Evolutionary conservation across 2,329 filamentous ascomycete genomes (phyloP).

Genomic region (Penicillium sp.): DNA sequence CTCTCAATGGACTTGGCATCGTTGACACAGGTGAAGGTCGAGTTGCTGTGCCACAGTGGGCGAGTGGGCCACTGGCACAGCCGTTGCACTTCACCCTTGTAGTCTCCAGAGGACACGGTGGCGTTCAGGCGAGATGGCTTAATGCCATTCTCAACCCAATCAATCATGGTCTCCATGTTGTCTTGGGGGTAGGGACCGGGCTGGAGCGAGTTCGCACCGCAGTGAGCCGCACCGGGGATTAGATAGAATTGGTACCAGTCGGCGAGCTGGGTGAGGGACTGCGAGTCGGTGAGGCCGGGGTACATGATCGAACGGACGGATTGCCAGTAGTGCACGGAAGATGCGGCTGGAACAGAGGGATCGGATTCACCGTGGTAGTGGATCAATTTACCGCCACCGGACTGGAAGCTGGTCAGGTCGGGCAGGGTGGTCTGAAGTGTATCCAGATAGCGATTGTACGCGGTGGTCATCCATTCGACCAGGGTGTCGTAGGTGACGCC

Average conservation of each 20-base stretch:
- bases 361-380: slow-evolving; percentile 57
- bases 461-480: slow-evolving; percentile 49
- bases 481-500: slow-evolving; percentile 53
- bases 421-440: slow-evolving; percentile 50
- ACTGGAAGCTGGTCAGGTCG: slow-evolving; percentile 48
- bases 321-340: slow-evolving; percentile 52
- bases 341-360: slow-evolving; percentile 47
- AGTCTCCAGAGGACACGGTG: slow-evolving; percentile 29
- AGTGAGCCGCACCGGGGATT: slow-evolving; percentile 51
- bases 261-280: slow-evolving; percentile 38
- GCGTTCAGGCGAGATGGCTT: slow-evolving; percentile 43
- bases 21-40: slow-evolving; percentile 34
- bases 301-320: slow-evolving; percentile 50
- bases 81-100: slow-evolving; percentile 29
- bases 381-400: slow-evolving; percentile 50
- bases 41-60: slow-evolving; percentile 27
- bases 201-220: slow-evolving; percentile 42
- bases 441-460: slow-evolving; percentile 46
- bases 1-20: slow-evolving; percentile 37
- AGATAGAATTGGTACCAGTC: slow-evolving; percentile 54
- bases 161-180: slow-evolving; percentile 44
- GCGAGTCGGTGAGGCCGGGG: slow-evolving; percentile 33
- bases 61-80: slow-evolving; percentile 32
- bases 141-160: slow-evolving; percentile 49
- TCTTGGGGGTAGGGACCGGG: slow-evolving; percentile 43